phyloP scores from a whole-genome alignment of 2,329 filamentous ascomycete genomes.

The Fusarium redolens region DNA sequence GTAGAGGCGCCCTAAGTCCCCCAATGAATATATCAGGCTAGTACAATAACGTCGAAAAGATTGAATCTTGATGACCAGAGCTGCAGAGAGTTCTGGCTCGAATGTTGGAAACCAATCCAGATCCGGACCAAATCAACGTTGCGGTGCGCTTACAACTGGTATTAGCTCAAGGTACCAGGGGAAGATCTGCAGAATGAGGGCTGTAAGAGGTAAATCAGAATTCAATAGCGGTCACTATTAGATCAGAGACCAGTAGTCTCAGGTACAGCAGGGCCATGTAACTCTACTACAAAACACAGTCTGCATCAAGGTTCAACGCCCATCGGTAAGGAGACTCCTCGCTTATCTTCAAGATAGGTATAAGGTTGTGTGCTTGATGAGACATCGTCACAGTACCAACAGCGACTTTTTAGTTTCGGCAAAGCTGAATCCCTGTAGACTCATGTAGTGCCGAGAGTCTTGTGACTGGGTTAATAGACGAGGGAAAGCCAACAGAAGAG shows the following conservation, averaged over 20 bases:
- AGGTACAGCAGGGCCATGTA: background rate
- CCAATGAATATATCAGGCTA: background rate
- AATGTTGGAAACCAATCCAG: background rate
- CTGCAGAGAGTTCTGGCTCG: background rate
- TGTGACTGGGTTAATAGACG: background rate
- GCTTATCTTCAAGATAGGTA: background rate
- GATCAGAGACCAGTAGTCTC: background rate
- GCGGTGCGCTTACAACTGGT: background rate
- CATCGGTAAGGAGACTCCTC: background rate
- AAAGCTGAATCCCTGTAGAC: background rate
- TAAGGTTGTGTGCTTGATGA: background rate
- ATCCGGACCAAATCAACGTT: constrained; percentile 4
- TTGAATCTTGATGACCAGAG: background rate
- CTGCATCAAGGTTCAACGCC: constrained; percentile 8
- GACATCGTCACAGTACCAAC: background rate
- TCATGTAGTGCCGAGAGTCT: background rate
- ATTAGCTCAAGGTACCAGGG: constrained; percentile 18
- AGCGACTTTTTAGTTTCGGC: background rate
- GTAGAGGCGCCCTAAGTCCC: background rate
- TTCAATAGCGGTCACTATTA: background rate
- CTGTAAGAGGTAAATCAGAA: background rate
- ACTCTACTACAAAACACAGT: background rate
- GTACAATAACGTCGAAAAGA: background rate
- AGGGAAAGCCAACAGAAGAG: background rate
- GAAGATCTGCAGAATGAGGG: constrained; percentile 1